Base-by-base conservation (phyloP, 2,329 filamentous ascomycete species). In the Ophiosphaerella narmari region DNA sequence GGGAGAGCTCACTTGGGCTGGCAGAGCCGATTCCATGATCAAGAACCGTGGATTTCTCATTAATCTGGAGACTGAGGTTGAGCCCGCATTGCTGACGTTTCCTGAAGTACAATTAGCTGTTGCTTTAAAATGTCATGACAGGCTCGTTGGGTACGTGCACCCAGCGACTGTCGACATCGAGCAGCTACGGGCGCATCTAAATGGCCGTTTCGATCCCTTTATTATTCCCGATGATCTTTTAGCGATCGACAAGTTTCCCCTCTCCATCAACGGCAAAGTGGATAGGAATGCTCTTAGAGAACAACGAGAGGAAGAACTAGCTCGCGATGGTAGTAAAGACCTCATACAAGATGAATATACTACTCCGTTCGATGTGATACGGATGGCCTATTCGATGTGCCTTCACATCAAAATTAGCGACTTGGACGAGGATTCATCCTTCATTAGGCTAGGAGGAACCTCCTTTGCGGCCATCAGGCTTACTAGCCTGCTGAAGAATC, bases 41-140 rank as follows among this genome's bases (percentile, higher is more conserved):
- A 65, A 66, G 39, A 53, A 56, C 37, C 55, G 70, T 0, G 71
- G 71, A 0, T 74, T 71, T 46, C 46, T 74, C n/a, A 59, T 74
- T 33, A 74, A 73, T 42, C 50, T 74, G 2, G 70, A 74, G 16
- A 44, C 50, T 1, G 65, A 74, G 7, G 70, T 74, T 14, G 56
- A 61, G 24, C 55, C 68, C 8, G 58, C 57, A 11, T 29, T 74
- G 14, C 43, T 59, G 18, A 33, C 38, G 6, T 56, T 51, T 18
- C 18, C 35, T n/a, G 32, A 40, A 9, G 56, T 67, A 26, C 24
- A 50, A 8, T 29, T 50, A 7, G 62, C 63, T 32, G 40, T 50
- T 13, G 60, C 66, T 14, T 46, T 62, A 23, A 57, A 55, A 51
- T 46, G 46, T 26, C 46, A 39, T 23, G 23, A 43, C 9, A 46